phyloP scores from a whole-genome alignment of 345 rosid species.

The Pugionium cornutum region DNA sequence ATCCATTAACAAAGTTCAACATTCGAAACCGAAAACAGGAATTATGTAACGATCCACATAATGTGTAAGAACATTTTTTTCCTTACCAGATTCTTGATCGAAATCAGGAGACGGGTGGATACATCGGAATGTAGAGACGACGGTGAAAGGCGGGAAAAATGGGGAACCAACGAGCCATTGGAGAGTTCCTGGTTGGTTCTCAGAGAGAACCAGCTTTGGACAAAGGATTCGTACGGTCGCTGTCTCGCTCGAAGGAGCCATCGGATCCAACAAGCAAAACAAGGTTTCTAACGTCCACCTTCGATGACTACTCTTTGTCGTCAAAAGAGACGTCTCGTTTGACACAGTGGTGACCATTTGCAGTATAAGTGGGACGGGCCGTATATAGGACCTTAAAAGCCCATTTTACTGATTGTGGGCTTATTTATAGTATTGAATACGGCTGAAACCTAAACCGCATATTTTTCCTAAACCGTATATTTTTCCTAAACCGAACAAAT shows the following conservation, averaged over 20 bases:
- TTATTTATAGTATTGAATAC: too few species aligned
- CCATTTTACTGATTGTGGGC: constrained; percentile 3
- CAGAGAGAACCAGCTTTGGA: constrained; percentile 47
- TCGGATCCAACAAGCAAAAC: constrained; percentile 31
- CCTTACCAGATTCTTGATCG: constrained; percentile 69
- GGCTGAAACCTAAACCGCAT: too few species aligned
- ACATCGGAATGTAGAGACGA: constrained; percentile 75
- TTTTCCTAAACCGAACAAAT: too few species aligned
- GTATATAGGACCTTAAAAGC: not conserved
- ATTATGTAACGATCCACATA: constrained; percentile 10
- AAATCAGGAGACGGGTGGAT: constrained; percentile 61
- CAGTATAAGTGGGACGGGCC: constrained; percentile 8
- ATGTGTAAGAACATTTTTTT: not conserved
- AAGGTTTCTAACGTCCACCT: too few species aligned
- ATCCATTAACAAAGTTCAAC: not conserved
- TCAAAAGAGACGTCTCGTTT: constrained; percentile 1
- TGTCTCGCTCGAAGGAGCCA: constrained; percentile 44
- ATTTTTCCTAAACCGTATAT: too few species aligned
- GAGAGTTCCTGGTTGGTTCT: constrained; percentile 50
- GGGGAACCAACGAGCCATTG: constrained; percentile 95
- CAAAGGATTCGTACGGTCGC: constrained; percentile 55
- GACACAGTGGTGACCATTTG: constrained; percentile 17
- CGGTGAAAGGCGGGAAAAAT: constrained; percentile 66
- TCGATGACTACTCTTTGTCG: constrained; percentile 22
- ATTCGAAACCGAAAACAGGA: not conserved